A percentile compares a stretch with the other conserved stretches of the same genome.
Evolutionary conservation across 2,329 filamentous ascomycete species (phyloP).

Genomic region (Lasiodiplodia hormozganensis): DNA sequence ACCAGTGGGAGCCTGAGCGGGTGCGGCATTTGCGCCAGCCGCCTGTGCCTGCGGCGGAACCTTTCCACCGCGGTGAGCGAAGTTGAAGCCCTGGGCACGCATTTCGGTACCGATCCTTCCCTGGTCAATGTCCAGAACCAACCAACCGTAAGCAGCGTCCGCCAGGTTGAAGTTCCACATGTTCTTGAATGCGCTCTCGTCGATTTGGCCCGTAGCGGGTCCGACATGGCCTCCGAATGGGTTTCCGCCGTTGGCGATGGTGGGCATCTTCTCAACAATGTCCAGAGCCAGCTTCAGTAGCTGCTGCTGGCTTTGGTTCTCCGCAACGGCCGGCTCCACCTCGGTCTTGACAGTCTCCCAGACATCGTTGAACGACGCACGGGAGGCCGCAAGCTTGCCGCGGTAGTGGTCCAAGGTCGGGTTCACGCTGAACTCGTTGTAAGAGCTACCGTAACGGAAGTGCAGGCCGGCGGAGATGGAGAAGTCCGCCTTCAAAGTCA

Average conservation of each 20-base stretch:
- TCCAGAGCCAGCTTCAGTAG: constrained; percentile 89
- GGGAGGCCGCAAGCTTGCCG: constrained; percentile 95
- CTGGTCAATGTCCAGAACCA: constrained; percentile 93
- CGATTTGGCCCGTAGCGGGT: constrained; percentile 82
- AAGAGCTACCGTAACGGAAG: constrained; percentile 98
- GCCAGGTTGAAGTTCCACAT: constrained; percentile 99
- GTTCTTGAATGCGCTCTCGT: constrained; percentile 99
- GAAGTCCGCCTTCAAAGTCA: constrained; percentile 97
- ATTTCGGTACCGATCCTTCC: constrained; percentile 98
- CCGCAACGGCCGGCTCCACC: constrained; percentile 90
- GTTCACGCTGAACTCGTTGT: constrained; percentile 99
- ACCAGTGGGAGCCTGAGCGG: constrained; percentile 32
- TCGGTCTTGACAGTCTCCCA: constrained; percentile 99
- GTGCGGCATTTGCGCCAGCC: constrained; percentile 37
- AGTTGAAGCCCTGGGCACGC: constrained; percentile 99
- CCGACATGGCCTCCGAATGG: constrained; percentile 90
- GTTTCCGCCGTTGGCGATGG: constrained; percentile 91
- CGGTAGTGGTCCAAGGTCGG: constrained; percentile 97
- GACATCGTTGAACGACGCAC: constrained; percentile 98
- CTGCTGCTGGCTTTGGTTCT: constrained; percentile 93
- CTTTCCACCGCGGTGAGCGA: constrained; percentile 92
- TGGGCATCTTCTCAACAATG: constrained; percentile 98
- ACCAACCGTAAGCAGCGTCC: constrained; percentile 94
- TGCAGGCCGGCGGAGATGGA: constrained; percentile 97
- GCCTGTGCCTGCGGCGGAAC: constrained; percentile 40